Conservation (phyloP, 176 grass and related monocot genomes). For the Zea luxurians region DNA sequence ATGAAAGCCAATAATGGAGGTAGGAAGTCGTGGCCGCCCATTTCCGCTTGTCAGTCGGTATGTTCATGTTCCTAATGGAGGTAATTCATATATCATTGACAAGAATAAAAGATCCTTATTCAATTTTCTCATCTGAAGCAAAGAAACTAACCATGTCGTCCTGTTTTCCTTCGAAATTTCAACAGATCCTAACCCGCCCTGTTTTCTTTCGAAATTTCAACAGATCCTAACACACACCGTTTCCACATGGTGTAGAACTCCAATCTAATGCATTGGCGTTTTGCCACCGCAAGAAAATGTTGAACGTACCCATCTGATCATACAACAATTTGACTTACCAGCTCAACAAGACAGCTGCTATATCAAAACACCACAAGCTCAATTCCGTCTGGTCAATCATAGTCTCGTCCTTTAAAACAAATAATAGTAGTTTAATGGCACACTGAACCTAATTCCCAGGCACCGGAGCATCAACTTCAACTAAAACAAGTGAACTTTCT, state of each 20-base stretch:
- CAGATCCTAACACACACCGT: background rate
- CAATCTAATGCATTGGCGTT: background rate
- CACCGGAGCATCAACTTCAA: background rate
- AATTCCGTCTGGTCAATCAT: background rate
- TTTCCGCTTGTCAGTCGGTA: too few species aligned
- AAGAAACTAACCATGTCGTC: background rate
- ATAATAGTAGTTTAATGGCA: background rate
- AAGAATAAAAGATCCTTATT: too few species aligned
- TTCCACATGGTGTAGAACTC: background rate
- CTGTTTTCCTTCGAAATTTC: too few species aligned
- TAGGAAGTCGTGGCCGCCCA: too few species aligned
- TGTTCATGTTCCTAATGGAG: too few species aligned
- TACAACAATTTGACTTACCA: background rate
- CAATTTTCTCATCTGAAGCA: background rate
- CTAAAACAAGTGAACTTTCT: background rate
- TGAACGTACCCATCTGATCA: background rate
- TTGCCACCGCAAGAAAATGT: background rate
- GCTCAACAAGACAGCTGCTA: background rate
- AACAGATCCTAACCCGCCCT: too few species aligned
- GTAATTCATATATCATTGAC: too few species aligned
- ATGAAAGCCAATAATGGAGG: too few species aligned
- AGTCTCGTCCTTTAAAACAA: background rate
- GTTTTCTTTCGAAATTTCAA: background rate
- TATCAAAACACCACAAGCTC: background rate
- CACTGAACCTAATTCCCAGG: background rate